Evolutionary conservation across 768 basidiomycete genomes (phyloP), one percentile per base, ranked within the genome.

Genomic region (Mycena epipterygia): DNA sequence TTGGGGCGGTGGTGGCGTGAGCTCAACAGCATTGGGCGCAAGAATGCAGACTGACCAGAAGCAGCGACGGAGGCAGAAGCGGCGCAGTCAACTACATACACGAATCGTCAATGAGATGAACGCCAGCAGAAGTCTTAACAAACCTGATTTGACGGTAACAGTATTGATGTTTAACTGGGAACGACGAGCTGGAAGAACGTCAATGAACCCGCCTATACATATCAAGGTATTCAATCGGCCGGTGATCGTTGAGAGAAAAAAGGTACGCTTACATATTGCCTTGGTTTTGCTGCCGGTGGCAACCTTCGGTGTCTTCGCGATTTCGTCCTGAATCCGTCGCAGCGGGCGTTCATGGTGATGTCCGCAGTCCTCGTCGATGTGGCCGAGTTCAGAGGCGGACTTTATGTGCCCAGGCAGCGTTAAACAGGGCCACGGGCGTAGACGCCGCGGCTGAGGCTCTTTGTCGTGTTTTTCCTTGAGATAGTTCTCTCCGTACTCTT

Each of bases 401-500:
- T 42, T 1, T 13, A 57, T 7, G 23, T 68, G 60, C 23, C n/a
- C 58, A 5, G 74, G 73, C 13, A 75, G 64, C 57, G 62, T 69
- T 49, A 75, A 55, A 19, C 56, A 21, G 3, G 75, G 75, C 68
- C 71, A 75, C 19, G 73, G 73, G 27, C 62, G 70, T 29, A 71
- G 53, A 6, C 65, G 42, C 11, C 71, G 52, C 33, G 75, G 75
- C 32, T 29, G 64, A 17, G 70, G 73, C 61, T 74, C 73, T 16
- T 64, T 41, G 2, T 58, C 56, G 56, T 68, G 61, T n/a, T 44
- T 30, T 48, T 39, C 58, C 2, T 67, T 53, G 27, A 69, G 37
- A 37, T 58, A 78, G 61, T 77, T 75, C 63, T 82, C 80, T 19
- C 78, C 79, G 46, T 72, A 72, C 61, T 76, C 78, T 48, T 76